These are phyloP conservation scores for Stagonosporopsis cucurbitacearum DNA, from an alignment of 2,329 filamentous ascomycete species.

Conservation along the genomic window DNA sequence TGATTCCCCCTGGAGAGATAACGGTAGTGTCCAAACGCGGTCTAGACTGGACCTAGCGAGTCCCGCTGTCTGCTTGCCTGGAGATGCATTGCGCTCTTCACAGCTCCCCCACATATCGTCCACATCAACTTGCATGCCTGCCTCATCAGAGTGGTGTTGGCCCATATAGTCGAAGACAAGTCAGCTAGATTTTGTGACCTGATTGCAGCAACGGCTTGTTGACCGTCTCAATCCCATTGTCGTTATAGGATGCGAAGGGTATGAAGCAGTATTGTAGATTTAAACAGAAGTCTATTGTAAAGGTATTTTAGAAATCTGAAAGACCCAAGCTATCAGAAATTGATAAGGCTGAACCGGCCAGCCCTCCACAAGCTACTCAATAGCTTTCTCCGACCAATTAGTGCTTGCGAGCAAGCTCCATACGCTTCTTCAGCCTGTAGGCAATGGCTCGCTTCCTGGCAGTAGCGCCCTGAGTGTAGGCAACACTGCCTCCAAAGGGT, in stretches of 20 bases:
- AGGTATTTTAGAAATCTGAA: neutral
- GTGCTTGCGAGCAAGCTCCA: slow-evolving; percentile 39
- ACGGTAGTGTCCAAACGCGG: neutral
- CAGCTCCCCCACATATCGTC: neutral
- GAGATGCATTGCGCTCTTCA: neutral
- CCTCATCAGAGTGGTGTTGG: neutral
- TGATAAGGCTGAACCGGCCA: neutral
- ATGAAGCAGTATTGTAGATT: neutral
- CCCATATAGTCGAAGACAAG: neutral
- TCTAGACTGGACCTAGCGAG: neutral
- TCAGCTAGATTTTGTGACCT: neutral
- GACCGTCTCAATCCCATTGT: neutral
- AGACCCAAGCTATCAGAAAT: neutral
- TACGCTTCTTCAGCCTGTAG: slow-evolving; percentile 55
- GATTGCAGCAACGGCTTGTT: neutral
- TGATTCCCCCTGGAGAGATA: slow-evolving; percentile 5
- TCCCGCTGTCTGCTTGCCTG: neutral
- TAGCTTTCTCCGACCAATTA: slow-evolving; percentile 11
- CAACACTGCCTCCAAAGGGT: slow-evolving; percentile 71
- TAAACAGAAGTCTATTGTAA: neutral
- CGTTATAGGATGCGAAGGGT: neutral
- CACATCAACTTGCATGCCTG: neutral
- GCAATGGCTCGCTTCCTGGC: slow-evolving; percentile 68
- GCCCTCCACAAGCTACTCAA: neutral
- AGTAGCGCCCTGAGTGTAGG: slow-evolving; percentile 66